Percentiles rank a stretch among this genome's conserved stretches.
These are phyloP conservation scores for Tuctoria greenei DNA, from an alignment of 176 grass and related monocot genomes.

Conservation along the genomic window DNA sequence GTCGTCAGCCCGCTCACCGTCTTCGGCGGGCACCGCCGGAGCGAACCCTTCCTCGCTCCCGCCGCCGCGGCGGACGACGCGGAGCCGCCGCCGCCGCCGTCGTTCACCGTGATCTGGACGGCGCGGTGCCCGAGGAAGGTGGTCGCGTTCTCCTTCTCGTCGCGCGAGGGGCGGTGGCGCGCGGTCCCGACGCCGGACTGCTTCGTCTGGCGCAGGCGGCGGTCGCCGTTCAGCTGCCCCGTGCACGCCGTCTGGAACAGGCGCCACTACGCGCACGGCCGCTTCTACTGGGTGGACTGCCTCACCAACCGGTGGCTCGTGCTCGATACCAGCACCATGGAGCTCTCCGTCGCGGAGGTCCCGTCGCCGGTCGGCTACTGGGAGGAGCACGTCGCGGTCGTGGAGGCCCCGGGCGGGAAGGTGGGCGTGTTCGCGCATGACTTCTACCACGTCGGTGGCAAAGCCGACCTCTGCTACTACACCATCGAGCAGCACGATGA, in stretches of 20 bases:
- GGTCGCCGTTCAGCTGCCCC: constrained; percentile 30
- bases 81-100: neutral
- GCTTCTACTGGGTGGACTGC: constrained; percentile 58
- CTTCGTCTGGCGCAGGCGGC: constrained; percentile 24
- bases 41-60: constrained; percentile 47
- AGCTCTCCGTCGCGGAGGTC: constrained; percentile 22
- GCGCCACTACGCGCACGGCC: constrained; percentile 50
- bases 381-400: constrained; percentile 47
- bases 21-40: constrained; percentile 32
- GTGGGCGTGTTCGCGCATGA: constrained; percentile 47
- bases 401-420: constrained; percentile 1
- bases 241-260: constrained; percentile 45
- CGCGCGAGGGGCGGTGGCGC: constrained; percentile 37
- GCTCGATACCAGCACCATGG: constrained; percentile 39
- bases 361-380: constrained; percentile 34
- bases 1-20: constrained; percentile 28
- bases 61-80: neutral
- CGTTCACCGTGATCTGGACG: constrained; percentile 49
- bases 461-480: constrained; percentile 40
- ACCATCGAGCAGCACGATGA: constrained; percentile 8
- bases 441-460: constrained; percentile 39
- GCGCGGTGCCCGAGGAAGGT: constrained; percentile 33
- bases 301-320: constrained; percentile 41
- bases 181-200: constrained; percentile 38
- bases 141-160: constrained; percentile 39